These are phyloP conservation scores for Botryotinia globosa DNA, from an alignment of 2,329 filamentous ascomycete species.

Conservation along the genomic window DNA sequence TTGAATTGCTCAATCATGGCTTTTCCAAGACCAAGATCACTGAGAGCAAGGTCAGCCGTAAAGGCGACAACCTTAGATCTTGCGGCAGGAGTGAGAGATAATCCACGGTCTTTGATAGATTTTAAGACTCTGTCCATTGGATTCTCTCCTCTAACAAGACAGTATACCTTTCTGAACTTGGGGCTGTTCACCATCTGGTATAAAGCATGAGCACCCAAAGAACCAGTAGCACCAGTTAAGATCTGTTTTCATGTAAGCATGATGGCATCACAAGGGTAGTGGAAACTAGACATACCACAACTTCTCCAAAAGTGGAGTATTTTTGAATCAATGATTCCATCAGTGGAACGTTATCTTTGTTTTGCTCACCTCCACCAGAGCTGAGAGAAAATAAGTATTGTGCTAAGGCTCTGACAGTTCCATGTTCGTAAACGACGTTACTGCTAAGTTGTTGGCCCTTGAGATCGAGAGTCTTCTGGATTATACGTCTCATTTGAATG, in stretches of 20 bases:
- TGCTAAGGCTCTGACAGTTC: constrained; percentile 48
- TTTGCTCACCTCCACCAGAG: constrained; percentile 38
- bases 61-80: constrained; percentile 17
- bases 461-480: constrained; percentile 51
- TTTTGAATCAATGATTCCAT: constrained; percentile 48
- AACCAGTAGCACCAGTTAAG: constrained; percentile 64
- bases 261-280: constrained; percentile 8
- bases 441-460: constrained; percentile 48
- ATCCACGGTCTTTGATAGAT: constrained; percentile 18
- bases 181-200: constrained; percentile 57
- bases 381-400: constrained; percentile 44
- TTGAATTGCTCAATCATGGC: constrained; percentile 34
- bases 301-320: constrained; percentile 42
- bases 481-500: constrained; percentile 52
- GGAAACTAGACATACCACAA: constrained; percentile 15
- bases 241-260: constrained; percentile 38
- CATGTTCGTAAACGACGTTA: constrained; percentile 59
- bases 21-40: constrained; percentile 22
- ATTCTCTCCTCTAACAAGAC: constrained; percentile 48
- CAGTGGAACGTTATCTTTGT: constrained; percentile 38
- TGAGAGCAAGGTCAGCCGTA: constrained; percentile 13
- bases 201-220: constrained; percentile 59
- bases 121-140: constrained; percentile 21
- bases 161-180: constrained; percentile 52
- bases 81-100: constrained; percentile 9